phyloP scores from a whole-genome alignment of 2,329 filamentous ascomycete genomes.

The Aspergillus pseudonomiae region DNA sequence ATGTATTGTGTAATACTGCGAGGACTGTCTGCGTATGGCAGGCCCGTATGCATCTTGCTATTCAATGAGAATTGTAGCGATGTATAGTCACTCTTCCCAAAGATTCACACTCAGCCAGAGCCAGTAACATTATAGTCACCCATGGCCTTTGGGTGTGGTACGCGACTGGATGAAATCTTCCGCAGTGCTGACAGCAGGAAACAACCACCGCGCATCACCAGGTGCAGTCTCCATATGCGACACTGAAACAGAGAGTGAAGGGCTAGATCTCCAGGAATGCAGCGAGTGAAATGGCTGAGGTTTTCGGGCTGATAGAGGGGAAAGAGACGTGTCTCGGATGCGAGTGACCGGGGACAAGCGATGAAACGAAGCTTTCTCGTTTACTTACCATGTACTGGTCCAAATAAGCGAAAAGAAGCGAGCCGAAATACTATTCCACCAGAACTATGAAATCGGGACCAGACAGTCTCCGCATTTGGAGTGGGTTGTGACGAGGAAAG shows the following conservation, averaged over 20 bases:
- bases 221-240: conserved; percentile 7
- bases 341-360: conserved; percentile 19
- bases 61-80: neutral
- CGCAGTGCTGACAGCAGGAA: conserved; percentile 9
- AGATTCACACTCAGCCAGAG: neutral
- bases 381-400: conserved; percentile 29
- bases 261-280: neutral
- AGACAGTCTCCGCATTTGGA: conserved; percentile 24
- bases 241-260: conserved; percentile 3
- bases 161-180: conserved; percentile 20
- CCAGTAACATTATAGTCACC: neutral
- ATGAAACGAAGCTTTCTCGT: conserved; percentile 21
- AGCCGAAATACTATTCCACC: conserved; percentile 31
- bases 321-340: conserved; percentile 13
- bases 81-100: neutral
- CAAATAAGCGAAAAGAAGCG: conserved; percentile 29
- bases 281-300: conserved; percentile 1
- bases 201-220: conserved; percentile 14
- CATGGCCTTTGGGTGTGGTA: conserved; percentile 5
- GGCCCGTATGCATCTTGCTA: conserved; percentile 6
- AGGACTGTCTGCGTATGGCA: neutral
- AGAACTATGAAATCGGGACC: conserved; percentile 24
- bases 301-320: neutral
- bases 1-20: conserved; percentile 2
- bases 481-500: conserved; percentile 11